A percentile compares a stretch with the other conserved stretches of the same genome.
Evolutionary conservation across 108 stramenopile genomes (phyloP).

Genomic region (Cyclostephanos tholiformis): DNA sequence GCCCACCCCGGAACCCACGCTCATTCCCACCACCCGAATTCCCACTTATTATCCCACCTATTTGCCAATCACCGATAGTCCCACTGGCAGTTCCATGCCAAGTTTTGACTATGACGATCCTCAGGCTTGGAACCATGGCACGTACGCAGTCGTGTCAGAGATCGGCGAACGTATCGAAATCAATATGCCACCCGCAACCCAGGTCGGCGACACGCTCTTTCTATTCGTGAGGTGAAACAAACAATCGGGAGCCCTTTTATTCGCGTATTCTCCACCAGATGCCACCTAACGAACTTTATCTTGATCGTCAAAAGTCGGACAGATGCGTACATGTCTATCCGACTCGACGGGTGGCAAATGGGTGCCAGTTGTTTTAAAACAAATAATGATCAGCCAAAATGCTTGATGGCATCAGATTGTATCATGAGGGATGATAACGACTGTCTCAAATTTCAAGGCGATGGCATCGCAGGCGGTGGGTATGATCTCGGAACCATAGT

Average conservation of each 20-base stretch:
- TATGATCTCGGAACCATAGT: conserved; percentile 43
- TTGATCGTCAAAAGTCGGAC: conserved; percentile 21
- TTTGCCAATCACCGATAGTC: neutral
- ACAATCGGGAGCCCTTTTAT: neutral
- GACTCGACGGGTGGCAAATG: conserved; percentile 25
- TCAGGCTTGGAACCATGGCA: conserved; percentile 39
- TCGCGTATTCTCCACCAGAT: neutral
- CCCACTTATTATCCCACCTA: neutral
- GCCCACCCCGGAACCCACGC: neutral
- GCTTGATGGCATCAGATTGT: conserved; percentile 37
- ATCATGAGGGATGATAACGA: conserved; percentile 31
- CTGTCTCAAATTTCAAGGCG: conserved; percentile 26
- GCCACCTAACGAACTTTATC: neutral
- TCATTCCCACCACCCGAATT: neutral
- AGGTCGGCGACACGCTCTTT: conserved; percentile 42
- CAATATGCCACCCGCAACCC: conserved; percentile 25
- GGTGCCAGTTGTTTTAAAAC: conserved; percentile 48
- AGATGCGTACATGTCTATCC: conserved; percentile 34
- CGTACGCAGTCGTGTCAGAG: conserved; percentile 33
- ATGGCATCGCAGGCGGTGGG: conserved; percentile 21
- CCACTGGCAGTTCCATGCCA: neutral
- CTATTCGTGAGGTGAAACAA: conserved; percentile 4
- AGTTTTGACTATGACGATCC: neutral
- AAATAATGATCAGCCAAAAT: conserved; percentile 30
- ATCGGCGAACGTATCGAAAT: conserved; percentile 26